phyloP scores from a whole-genome alignment of 1,139 yeast species.

The Trichomonascaceae sp. region DNA sequence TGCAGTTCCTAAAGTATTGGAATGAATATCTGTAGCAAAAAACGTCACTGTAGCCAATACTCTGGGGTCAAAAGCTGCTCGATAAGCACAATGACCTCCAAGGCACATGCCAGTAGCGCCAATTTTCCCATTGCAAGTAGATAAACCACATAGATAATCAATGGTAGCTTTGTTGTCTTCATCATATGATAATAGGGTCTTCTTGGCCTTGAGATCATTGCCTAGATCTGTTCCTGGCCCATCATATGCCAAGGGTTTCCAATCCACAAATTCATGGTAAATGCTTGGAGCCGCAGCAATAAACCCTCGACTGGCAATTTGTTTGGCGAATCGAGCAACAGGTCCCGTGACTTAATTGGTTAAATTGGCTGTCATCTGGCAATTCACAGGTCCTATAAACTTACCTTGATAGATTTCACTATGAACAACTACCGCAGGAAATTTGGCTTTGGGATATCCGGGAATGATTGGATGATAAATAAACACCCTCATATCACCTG shows the following conservation, averaged over 20 bases:
- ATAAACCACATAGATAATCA: constrained; percentile 51
- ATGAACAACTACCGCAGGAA: constrained; percentile 74
- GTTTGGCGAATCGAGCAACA: constrained; percentile 69
- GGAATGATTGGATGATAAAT: constrained; percentile 64
- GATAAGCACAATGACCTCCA: constrained; percentile 77
- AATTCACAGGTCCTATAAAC: constrained; percentile 4
- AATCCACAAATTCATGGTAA: constrained; percentile 63
- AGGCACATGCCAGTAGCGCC: constrained; percentile 88
- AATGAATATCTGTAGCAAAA: constrained; percentile 77
- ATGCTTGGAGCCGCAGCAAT: constrained; percentile 74
- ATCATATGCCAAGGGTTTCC: constrained; percentile 65
- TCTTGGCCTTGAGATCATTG: constrained; percentile 57
- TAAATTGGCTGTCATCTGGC: not conserved
- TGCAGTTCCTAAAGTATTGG: constrained; percentile 58
- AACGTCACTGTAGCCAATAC: constrained; percentile 67
- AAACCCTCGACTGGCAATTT: constrained; percentile 74
- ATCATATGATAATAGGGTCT: constrained; percentile 67
- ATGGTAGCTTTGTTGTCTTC: constrained; percentile 64
- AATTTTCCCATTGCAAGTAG: constrained; percentile 64
- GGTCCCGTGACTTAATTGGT: constrained; percentile 42
- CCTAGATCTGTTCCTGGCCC: constrained; percentile 72
- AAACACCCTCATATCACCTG: constrained; percentile 60
- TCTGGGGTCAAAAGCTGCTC: constrained; percentile 62
- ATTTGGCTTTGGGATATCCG: constrained; percentile 67
- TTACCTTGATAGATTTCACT: constrained; percentile 73